Evolutionary conservation across 1,284 basidiomycete species (phyloP), one percentile per base, ranked within the genome.

Genomic region (Ganoderma lucidum): DNA sequence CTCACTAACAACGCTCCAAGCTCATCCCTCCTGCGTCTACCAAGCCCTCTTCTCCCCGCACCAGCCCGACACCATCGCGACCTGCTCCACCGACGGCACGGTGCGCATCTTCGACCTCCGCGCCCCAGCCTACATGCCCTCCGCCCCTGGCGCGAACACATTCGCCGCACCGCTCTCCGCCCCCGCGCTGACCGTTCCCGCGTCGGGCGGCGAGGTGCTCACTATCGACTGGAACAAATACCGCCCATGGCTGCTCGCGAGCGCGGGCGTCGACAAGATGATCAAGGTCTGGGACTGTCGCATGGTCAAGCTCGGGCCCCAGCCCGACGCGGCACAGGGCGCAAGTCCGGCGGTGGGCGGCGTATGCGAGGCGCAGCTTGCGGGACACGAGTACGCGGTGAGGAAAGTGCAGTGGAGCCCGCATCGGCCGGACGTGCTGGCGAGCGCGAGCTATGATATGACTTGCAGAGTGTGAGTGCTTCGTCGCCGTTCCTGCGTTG

Each of bases 211-310:
- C 2, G 93, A 95, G 78, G 80, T 94, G 12, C 87, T 97, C 23
- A 87, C 90, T 8, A 79, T 97, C 42, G 96, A 97, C 75, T 97
- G 96, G 95, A 97, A 97, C 82, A 97, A 97, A 79, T 97, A 97
- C 77, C 85, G 88, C 2, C 93, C 93, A 1, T 90, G 92, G 78
- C 82, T 91, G 10, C 81, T 97, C 62, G 96, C 94, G 0, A 94
- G 89, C 68, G 92, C 87, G 1, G 92, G 93, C 37, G 94, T 96
- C 17, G 96, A 97, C 81, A 93, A 92, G 76, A 80, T 83, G 14
- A 85, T 93, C 73, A 93, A 92, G 75, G 86, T 96, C 28, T 97
- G 95, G 92, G 96, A 97, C 78, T 91, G 93, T 75, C 88, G 94
- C 53, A 94, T 94, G 91, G 84, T 92, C 62, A 88, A 90, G 75